Conservation (phyloP, 2,329 filamentous ascomycete species). For the Fusarium tupiense region DNA sequence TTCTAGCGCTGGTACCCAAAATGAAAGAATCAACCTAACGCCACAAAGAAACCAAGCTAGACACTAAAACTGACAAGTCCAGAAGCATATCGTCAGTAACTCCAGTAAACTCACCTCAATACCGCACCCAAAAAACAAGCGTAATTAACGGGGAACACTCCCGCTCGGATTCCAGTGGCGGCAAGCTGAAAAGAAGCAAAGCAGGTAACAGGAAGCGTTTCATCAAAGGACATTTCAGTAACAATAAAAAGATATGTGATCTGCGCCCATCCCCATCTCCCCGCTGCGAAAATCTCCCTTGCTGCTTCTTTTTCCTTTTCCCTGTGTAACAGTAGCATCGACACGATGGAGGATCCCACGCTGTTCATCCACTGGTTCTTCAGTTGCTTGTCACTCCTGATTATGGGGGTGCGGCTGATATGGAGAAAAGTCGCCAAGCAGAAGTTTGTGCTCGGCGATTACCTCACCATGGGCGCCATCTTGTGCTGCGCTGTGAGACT, state of each 20-base stretch:
- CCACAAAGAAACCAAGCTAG: not conserved
- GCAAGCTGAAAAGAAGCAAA: not conserved
- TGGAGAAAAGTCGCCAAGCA: constrained; percentile 1
- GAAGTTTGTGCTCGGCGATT: not conserved
- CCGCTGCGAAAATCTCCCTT: not conserved
- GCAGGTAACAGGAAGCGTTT: not conserved
- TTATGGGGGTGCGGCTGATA: not conserved
- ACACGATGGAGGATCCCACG: constrained; percentile 1
- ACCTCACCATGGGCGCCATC: not conserved
- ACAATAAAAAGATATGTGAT: not conserved
- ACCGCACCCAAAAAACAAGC: not conserved
- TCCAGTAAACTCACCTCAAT: not conserved
- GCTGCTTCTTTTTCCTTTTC: not conserved
- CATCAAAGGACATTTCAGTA: not conserved
- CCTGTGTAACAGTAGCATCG: not conserved
- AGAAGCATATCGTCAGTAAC: not conserved
- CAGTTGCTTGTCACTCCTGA: not conserved
- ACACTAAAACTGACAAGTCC: not conserved
- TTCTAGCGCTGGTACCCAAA: not conserved
- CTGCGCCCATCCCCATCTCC: not conserved
- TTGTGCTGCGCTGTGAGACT: not conserved
- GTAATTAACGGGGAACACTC: not conserved
- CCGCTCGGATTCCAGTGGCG: not conserved
- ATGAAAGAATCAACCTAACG: not conserved
- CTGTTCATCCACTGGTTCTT: constrained; percentile 2